Evolutionary conservation across 805 yeast species (phyloP).

Genomic region (Saturnispora silvae): DNA sequence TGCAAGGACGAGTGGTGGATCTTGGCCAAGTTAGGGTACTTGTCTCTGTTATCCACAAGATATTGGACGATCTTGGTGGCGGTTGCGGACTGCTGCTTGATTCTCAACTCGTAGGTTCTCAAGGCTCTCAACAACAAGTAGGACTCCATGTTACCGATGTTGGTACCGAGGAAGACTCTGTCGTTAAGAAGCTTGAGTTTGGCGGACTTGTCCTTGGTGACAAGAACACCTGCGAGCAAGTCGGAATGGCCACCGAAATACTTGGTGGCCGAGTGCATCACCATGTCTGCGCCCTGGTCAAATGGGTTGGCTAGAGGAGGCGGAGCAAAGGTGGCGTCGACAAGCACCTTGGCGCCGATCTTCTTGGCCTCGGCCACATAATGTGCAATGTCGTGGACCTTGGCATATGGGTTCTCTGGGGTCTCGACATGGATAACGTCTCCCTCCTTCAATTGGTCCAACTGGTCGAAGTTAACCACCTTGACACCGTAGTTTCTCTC

Average conservation of each 20-base stretch:
- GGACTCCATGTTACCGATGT: conserved; percentile 67
- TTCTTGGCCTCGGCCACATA: conserved; percentile 66
- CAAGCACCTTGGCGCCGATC: conserved; percentile 60
- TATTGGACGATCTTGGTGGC: conserved; percentile 53
- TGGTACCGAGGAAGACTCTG: conserved; percentile 66
- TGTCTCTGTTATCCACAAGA: conserved; percentile 38
- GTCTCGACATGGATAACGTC: conserved; percentile 80
- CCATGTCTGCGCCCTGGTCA: conserved; percentile 72
- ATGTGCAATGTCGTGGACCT: conserved; percentile 46
- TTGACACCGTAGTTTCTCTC: conserved; percentile 50
- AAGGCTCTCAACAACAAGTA: conserved; percentile 67
- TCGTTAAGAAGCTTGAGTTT: conserved; percentile 44
- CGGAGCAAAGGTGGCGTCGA: conserved; percentile 91
- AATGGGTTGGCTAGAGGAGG: conserved; percentile 82
- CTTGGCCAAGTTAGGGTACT: conserved; percentile 38
- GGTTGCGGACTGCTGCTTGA: conserved; percentile 51
- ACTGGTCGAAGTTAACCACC: conserved; percentile 38
- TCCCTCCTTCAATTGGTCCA: conserved; percentile 41
- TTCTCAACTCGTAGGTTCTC: conserved; percentile 69
- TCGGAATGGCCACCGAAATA: conserved; percentile 96
- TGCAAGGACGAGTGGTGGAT: conserved; percentile 73
- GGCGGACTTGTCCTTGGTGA: conserved; percentile 44
- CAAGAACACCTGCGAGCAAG: conserved; percentile 69
- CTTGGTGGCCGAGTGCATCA: conserved; percentile 91
- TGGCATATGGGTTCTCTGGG: conserved; percentile 81